Evolutionary conservation across 1,284 basidiomycete species (phyloP), one percentile per base, ranked within the genome.

Genomic region (Amylostereum areolatum): DNA sequence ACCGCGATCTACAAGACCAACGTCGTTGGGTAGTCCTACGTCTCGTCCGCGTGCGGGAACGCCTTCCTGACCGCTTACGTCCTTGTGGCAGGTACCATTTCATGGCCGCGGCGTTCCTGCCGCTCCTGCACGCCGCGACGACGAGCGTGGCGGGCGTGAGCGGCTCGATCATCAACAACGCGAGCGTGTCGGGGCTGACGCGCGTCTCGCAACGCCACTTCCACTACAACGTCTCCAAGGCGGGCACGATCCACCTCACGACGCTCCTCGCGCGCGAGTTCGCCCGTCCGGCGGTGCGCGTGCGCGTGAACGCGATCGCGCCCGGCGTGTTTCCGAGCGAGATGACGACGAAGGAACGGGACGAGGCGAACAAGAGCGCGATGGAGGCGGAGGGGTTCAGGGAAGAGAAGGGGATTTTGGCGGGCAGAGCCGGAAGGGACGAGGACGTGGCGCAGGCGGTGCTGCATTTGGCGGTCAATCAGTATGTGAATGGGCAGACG

Each of bases 221-320:
- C 57, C 59, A 61, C 46, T 67, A 71, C 56, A 70, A 67, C 51
- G 60, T 65, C 1, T 66, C 66, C 1, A 73, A 72, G 55, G 65
- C 64, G 1, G 71, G 68, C 2, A 55, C 66, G 2, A 68, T 67
- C 32, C 69, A 71, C 25, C 59, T 73, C 11, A 70, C 52, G 49
- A 64, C 57, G 30, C 59, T 71, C 35, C 65, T 68, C 43, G 69
- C 66, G 32, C 69, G 69, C 35, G 68, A 69, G 49, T 58, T 68
- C 46, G 58, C 62, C n/a, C 59, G 63, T 24, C 51, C 58, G 1
- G 62, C 62, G 1, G 62, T 70, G 10, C 60, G 66, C 9, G 58
- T 71, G 41, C 62, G 67, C 32, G 68, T 69, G n/a, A 68, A 67
- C 55, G 59, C 55, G 36, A 68, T 73, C 48, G 66, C 67, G 4